phyloP scores from a whole-genome alignment of 1,284 basidiomycete genomes.

The Marasmius fiardii region DNA sequence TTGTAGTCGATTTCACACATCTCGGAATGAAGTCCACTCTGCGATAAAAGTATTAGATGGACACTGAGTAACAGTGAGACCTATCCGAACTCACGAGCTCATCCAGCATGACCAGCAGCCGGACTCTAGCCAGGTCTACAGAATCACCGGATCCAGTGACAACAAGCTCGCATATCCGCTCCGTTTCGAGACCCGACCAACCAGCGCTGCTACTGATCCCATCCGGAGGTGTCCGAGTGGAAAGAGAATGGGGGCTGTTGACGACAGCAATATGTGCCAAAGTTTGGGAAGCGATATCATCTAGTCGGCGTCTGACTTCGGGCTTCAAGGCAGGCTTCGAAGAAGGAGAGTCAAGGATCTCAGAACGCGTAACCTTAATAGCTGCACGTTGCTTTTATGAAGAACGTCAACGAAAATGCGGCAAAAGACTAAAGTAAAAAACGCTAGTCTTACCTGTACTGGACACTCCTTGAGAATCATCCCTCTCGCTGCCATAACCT shows the following conservation, averaged over 20 bases:
- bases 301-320: slow-evolving; percentile 84
- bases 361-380: slow-evolving; percentile 89
- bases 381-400: slow-evolving; percentile 67
- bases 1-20: slow-evolving; percentile 94
- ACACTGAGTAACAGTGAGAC: slow-evolving; percentile 1
- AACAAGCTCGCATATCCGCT: slow-evolving; percentile 89
- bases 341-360: slow-evolving; percentile 85
- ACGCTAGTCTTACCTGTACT: slow-evolving; percentile 55
- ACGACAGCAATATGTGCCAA: slow-evolving; percentile 88
- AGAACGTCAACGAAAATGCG: slow-evolving; percentile 2
- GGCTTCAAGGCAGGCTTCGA: slow-evolving; percentile 83
- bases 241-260: slow-evolving; percentile 70
- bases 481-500: slow-evolving; percentile 89
- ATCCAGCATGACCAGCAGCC: slow-evolving; percentile 91
- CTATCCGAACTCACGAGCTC: slow-evolving; percentile 69
- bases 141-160: slow-evolving; percentile 86
- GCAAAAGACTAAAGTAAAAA: slow-evolving; percentile 13
- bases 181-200: slow-evolving; percentile 89
- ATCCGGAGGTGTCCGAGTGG: slow-evolving; percentile 71
- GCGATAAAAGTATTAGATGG: slow-evolving; percentile 13
- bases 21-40: slow-evolving; percentile 90
- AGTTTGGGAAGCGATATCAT: slow-evolving; percentile 89
- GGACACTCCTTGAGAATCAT: slow-evolving; percentile 89
- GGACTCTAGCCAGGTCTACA: slow-evolving; percentile 88
- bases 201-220: slow-evolving; percentile 71